Evolutionary conservation across 495 filamentous ascomycete genomes (phyloP).

Genomic region (Cercophora sp.): DNA sequence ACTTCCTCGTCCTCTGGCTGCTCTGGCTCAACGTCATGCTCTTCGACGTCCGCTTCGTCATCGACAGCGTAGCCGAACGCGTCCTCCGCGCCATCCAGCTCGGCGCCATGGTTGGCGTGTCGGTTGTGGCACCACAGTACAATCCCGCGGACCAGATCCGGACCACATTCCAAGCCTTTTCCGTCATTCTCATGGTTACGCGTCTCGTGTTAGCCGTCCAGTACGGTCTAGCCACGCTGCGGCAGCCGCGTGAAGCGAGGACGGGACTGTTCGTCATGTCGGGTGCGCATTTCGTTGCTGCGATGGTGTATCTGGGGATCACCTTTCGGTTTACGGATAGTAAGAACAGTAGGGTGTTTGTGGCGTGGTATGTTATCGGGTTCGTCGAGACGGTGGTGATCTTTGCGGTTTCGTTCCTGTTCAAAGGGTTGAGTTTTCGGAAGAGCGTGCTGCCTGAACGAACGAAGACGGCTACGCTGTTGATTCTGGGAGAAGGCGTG

Average conservation of each 20-base stretch:
- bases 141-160: background rate
- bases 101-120: background rate
- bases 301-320: constrained; percentile 1
- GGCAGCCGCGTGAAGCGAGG: background rate
- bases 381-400: background rate
- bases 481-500: constrained; percentile 1
- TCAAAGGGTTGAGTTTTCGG: background rate
- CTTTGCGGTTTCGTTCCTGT: background rate
- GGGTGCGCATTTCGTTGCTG: background rate
- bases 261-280: background rate
- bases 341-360: constrained; percentile 3
- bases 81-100: constrained; percentile 1
- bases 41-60: constrained; percentile 3
- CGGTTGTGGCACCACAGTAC: background rate
- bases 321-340: constrained; percentile 3
- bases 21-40: constrained; percentile 7
- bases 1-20: constrained; percentile 1
- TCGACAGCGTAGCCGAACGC: constrained; percentile 4
- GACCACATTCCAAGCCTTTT: background rate
- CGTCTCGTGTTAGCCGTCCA: background rate
- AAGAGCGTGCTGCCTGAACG: background rate
- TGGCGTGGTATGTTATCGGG: constrained; percentile 1
- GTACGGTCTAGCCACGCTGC: background rate
- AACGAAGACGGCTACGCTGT: constrained; percentile 1
- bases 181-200: background rate